Evolutionary conservation across 2,329 filamentous ascomycete genomes (phyloP).

Genomic region (Pyrenophora graminea): DNA sequence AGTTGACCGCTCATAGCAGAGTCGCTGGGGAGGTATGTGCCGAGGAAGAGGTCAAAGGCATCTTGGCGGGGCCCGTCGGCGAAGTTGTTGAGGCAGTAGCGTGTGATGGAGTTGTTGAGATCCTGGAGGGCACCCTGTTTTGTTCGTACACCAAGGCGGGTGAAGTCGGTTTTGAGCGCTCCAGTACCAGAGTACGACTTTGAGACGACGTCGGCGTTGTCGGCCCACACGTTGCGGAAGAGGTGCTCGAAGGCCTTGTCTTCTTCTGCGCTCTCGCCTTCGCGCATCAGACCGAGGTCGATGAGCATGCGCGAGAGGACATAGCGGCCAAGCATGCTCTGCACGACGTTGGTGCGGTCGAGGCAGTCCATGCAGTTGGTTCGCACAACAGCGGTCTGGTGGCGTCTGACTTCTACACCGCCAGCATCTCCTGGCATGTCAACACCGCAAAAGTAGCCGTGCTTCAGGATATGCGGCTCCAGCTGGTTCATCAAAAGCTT

Average conservation of each 20-base stretch:
- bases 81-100: constrained; percentile 95
- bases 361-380: constrained; percentile 99
- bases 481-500: constrained; percentile 84
- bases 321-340: constrained; percentile 93
- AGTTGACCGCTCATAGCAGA: constrained; percentile 71
- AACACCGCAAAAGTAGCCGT: constrained; percentile 90
- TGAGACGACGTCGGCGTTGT: constrained; percentile 95
- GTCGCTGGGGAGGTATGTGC: constrained; percentile 76
- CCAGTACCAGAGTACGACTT: constrained; percentile 93
- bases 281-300: constrained; percentile 77
- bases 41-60: constrained; percentile 91
- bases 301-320: constrained; percentile 86
- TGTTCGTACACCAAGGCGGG: constrained; percentile 87
- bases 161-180: constrained; percentile 97
- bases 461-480: constrained; percentile 72
- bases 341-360: constrained; percentile 95
- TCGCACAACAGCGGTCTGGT: constrained; percentile 87
- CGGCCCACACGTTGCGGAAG: constrained; percentile 97
- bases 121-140: constrained; percentile 84
- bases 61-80: constrained; percentile 91
- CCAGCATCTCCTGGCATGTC: constrained; percentile 78
- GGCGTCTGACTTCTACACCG: constrained; percentile 75
- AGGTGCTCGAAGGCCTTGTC: constrained; percentile 83
- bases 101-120: constrained; percentile 81
- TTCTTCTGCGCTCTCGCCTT: constrained; percentile 77